Percentiles rank a stretch among this genome's conserved stretches.
phyloP scores from a whole-genome alignment of 1,284 basidiomycete genomes.

The Xerocomus nothofagi region DNA sequence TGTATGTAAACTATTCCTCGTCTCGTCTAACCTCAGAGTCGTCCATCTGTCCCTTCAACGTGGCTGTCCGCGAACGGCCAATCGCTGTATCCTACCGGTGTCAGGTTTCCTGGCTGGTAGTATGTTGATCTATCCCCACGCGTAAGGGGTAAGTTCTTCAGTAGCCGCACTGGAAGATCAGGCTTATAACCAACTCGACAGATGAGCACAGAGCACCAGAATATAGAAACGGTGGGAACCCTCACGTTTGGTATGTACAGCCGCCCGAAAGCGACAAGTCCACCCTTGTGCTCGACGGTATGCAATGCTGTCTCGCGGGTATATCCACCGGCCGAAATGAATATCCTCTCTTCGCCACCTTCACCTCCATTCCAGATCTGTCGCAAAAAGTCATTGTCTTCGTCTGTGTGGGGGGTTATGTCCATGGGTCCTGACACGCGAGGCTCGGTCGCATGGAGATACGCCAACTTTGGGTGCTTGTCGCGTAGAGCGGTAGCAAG shows the following conservation, averaged over 20 bases:
- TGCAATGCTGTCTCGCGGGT: slow-evolving; percentile 20
- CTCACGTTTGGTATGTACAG: slow-evolving; percentile 26
- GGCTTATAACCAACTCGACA: slow-evolving; percentile 31
- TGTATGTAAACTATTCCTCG: neutral
- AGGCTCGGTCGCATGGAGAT: slow-evolving; percentile 58
- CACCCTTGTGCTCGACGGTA: slow-evolving; percentile 24
- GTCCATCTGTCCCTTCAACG: neutral
- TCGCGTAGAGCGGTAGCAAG: slow-evolving; percentile 38
- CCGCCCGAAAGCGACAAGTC: slow-evolving; percentile 49
- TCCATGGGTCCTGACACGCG: slow-evolving; percentile 29
- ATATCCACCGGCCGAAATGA: slow-evolving; percentile 50
- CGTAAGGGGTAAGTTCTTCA: slow-evolving; percentile 17
- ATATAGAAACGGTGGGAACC: neutral
- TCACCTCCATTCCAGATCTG: slow-evolving; percentile 35
- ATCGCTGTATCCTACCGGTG: slow-evolving; percentile 28
- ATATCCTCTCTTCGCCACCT: slow-evolving; percentile 26
- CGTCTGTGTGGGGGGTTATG: neutral
- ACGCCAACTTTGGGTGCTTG: slow-evolving; percentile 44
- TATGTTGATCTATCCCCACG: slow-evolving; percentile 19
- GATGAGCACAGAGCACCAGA: neutral
- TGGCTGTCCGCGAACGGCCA: slow-evolving; percentile 14
- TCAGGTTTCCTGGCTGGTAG: slow-evolving; percentile 16
- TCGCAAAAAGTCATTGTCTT: slow-evolving; percentile 24
- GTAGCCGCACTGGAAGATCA: slow-evolving; percentile 41
- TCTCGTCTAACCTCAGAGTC: neutral